Evolutionary conservation across 2,329 filamentous ascomycete species (phyloP).

Genomic region (Microsporum ferrugineum): DNA sequence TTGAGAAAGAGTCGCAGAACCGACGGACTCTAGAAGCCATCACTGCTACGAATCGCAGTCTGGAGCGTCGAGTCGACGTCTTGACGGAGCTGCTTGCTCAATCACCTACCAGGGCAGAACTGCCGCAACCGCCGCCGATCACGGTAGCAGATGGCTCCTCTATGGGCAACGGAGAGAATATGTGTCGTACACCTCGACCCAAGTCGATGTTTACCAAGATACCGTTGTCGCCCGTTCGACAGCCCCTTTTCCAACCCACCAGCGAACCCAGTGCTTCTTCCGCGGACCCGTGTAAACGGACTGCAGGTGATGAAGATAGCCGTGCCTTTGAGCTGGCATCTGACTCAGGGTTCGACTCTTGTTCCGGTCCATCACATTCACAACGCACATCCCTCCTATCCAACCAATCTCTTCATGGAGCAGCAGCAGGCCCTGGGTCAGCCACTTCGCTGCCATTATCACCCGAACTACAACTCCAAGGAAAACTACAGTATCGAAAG

Average conservation of each 20-base stretch:
- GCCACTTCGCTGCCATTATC: constrained; percentile 18
- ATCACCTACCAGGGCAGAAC: constrained; percentile 19
- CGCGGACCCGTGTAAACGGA: constrained; percentile 1
- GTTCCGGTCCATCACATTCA: constrained; percentile 11
- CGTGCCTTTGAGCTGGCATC: constrained; percentile 14
- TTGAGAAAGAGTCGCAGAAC: constrained; percentile 24
- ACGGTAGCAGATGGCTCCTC: neutral
- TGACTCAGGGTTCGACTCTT: constrained; percentile 9
- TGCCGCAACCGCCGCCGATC: neutral
- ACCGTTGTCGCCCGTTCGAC: constrained; percentile 16
- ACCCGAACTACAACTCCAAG: constrained; percentile 15
- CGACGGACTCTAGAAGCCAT: constrained; percentile 24
- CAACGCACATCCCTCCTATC: constrained; percentile 21
- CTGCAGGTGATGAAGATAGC: constrained; percentile 4
- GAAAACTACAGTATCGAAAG: constrained; percentile 16
- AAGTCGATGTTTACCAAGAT: constrained; percentile 22
- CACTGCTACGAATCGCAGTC: constrained; percentile 23
- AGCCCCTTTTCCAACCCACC: constrained; percentile 14
- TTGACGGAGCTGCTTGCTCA: constrained; percentile 28
- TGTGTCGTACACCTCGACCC: constrained; percentile 17
- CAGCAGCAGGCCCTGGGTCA: constrained; percentile 6
- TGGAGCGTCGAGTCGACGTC: constrained; percentile 27
- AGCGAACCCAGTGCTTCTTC: constrained; percentile 4
- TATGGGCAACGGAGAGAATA: constrained; percentile 12
- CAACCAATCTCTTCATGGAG: constrained; percentile 9